A percentile compares a stretch with the other conserved stretches of the same genome.
phyloP scores from a whole-genome alignment of 2,329 filamentous ascomycete genomes.

The Ophiosphaerella narmari region DNA sequence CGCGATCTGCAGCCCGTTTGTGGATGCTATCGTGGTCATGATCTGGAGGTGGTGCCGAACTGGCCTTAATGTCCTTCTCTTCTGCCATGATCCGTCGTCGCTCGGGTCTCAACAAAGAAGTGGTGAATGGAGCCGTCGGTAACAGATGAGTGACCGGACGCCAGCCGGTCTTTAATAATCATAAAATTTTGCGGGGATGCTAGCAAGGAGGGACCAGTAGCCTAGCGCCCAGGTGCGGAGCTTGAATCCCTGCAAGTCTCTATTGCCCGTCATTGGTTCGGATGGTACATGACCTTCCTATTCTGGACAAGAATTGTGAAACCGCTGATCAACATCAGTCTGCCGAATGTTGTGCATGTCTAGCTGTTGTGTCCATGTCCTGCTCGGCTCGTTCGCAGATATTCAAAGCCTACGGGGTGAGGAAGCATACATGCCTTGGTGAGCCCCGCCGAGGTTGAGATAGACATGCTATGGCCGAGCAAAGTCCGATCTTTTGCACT shows the following conservation, averaged over 20 bases:
- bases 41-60: slow-evolving; percentile 8
- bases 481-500: neutral
- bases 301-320: slow-evolving; percentile 4
- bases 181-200: slow-evolving; percentile 28
- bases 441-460: too few species aligned
- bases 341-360: too few species aligned
- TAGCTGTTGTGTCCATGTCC: too few species aligned
- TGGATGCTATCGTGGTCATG: slow-evolving; percentile 25
- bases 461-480: too few species aligned
- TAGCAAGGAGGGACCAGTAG: slow-evolving; percentile 12
- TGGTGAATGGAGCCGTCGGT: slow-evolving; percentile 21
- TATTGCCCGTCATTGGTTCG: slow-evolving; percentile 15
- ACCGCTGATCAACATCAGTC: too few species aligned
- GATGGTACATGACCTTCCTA: slow-evolving; percentile 14
- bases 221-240: slow-evolving; percentile 22
- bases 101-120: neutral
- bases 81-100: slow-evolving; percentile 16
- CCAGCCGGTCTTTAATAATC: slow-evolving; percentile 20
- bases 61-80: slow-evolving; percentile 33
- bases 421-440: too few species aligned
- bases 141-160: slow-evolving; percentile 18
- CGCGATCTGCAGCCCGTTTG: slow-evolving; percentile 33
- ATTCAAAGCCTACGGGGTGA: too few species aligned
- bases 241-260: slow-evolving; percentile 5
- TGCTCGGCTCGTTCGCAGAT: too few species aligned